Conservation (phyloP, 2,329 filamentous ascomycete genomes). For the Cordyceps cateniannulata region DNA sequence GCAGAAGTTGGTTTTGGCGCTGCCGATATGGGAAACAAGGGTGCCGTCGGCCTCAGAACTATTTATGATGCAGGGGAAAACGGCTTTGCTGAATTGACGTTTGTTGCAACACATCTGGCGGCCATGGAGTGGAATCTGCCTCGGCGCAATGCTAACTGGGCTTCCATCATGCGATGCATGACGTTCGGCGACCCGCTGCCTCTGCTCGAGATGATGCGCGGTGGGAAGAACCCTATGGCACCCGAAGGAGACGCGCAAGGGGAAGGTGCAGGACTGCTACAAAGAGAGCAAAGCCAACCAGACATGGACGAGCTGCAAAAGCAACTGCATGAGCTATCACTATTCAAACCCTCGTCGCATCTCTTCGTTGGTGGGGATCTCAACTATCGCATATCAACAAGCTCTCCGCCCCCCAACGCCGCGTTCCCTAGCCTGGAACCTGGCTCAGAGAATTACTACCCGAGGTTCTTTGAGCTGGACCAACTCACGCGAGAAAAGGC, state of each 20-base stretch:
- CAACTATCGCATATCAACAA: conserved; percentile 82
- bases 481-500: conserved; percentile 69
- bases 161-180: conserved; percentile 69
- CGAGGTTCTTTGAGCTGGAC: conserved; percentile 63
- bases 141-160: conserved; percentile 82
- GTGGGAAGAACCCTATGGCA: conserved; percentile 7
- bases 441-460: conserved; percentile 55
- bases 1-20: conserved; percentile 80
- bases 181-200: conserved; percentile 59
- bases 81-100: conserved; percentile 62
- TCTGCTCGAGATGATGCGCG: conserved; percentile 25
- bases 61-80: conserved; percentile 40
- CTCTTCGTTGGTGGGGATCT: conserved; percentile 87
- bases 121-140: conserved; percentile 76
- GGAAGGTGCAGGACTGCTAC: conserved; percentile 9
- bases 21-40: conserved; percentile 91
- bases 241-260: conserved; percentile 12
- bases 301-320: conserved; percentile 28
- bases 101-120: conserved; percentile 82
- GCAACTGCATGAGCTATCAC: conserved; percentile 49
- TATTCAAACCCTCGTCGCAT: conserved; percentile 70
- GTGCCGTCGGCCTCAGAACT: conserved; percentile 74
- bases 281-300: conserved; percentile 17
- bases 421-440: conserved; percentile 55
- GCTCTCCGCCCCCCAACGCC: conserved; percentile 54